phyloP scores from a whole-genome alignment of 164 flowering plant genomes.

The Vitis rupestris region DNA sequence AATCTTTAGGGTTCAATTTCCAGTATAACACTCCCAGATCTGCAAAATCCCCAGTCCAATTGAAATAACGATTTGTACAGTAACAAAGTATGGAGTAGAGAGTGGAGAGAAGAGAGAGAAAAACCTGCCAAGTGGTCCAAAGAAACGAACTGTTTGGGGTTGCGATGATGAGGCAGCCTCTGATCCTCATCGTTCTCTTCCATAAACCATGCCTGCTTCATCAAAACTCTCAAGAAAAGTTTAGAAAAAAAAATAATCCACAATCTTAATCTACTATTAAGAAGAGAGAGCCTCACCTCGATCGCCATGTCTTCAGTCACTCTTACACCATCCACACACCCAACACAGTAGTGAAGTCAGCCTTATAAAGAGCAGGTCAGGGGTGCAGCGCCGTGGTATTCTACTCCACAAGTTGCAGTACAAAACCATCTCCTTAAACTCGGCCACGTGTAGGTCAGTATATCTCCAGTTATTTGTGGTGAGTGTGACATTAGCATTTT shows the following conservation, averaged over 20 bases:
- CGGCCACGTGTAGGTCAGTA: conserved; percentile 9
- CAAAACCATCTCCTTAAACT: neutral
- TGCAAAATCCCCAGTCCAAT: conserved; percentile 18
- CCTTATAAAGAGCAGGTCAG: neutral
- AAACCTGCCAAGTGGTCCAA: conserved; percentile 58
- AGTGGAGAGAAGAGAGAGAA: neutral
- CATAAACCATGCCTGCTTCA: conserved; percentile 81
- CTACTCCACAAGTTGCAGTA: neutral
- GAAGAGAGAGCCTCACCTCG: conserved; percentile 25
- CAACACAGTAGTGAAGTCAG: neutral
- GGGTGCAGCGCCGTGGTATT: neutral
- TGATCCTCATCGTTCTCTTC: conserved; percentile 69
- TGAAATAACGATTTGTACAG: neutral
- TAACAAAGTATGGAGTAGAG: neutral
- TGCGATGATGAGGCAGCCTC: conserved; percentile 73
- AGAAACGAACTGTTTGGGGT: conserved; percentile 59
- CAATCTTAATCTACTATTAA: neutral
- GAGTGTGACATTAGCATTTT: neutral
- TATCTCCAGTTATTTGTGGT: conserved; percentile 8
- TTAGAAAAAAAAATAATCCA: neutral
- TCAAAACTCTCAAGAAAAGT: neutral
- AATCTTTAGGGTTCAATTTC: conserved; percentile 59
- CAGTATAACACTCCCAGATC: conserved; percentile 73
- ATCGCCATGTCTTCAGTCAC: conserved; percentile 22
- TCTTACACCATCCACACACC: neutral